Conservation (phyloP, 1,284 basidiomycete genomes). For the Baeospora myosura region DNA sequence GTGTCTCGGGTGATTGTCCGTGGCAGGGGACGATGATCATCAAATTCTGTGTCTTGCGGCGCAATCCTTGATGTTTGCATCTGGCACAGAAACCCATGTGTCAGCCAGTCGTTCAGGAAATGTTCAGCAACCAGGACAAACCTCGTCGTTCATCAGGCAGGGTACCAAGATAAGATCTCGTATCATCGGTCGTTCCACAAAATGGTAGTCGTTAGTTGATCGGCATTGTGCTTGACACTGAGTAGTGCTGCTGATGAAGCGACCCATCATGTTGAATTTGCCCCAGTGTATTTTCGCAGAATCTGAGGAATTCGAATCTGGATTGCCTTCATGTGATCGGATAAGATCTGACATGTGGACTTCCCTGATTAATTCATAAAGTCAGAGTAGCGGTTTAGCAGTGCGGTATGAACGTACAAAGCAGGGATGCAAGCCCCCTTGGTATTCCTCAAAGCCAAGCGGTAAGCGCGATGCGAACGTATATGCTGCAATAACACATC, state of each 20-base stretch:
- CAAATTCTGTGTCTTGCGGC: constrained; percentile 28
- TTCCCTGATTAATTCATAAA: constrained; percentile 41
- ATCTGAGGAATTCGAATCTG: constrained; percentile 53
- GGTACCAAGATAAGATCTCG: constrained; percentile 44
- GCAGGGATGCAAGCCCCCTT: constrained; percentile 78
- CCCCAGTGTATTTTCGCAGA: constrained; percentile 73
- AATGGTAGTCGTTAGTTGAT: constrained; percentile 49
- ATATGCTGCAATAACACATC: constrained; percentile 67
- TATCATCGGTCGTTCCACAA: constrained; percentile 43
- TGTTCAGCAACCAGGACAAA: constrained; percentile 26
- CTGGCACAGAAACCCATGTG: constrained; percentile 23
- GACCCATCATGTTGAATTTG: constrained; percentile 79
- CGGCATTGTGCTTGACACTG: constrained; percentile 70
- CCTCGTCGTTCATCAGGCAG: constrained; percentile 59
- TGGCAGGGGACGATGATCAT: constrained; percentile 30
- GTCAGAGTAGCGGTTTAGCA: constrained; percentile 8
- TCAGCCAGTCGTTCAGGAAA: background rate
- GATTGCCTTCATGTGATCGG: constrained; percentile 70
- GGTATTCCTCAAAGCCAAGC: constrained; percentile 70
- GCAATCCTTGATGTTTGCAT: constrained; percentile 55
- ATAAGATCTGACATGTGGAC: constrained; percentile 79
- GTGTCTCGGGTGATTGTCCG: constrained; percentile 13
- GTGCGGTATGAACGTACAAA: constrained; percentile 55
- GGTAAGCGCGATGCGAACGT: constrained; percentile 71
- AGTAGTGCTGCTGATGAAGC: constrained; percentile 62